Base-by-base conservation (phyloP, 2,329 filamentous ascomycete genomes). In the Pestalotiopsis sp. region DNA sequence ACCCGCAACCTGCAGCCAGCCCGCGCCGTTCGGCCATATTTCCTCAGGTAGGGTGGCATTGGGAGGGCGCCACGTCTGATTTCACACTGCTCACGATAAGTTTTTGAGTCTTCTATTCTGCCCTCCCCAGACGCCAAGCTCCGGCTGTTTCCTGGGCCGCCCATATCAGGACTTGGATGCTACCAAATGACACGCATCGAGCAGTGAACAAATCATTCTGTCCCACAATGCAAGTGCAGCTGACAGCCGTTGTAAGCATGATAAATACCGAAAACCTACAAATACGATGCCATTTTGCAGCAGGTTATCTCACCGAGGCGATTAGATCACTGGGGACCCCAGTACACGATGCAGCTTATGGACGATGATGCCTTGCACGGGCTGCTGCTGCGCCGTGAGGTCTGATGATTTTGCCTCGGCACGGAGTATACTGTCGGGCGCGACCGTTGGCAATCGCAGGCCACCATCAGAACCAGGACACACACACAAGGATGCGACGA, bases 1-100 rank as follows among this genome's bases (percentile, higher is more conserved):
- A 52, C 64, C 64, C 31, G 59, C 59, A 61, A 61, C 56, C 56
- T 38, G 63, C 45, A 56, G 31, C 41, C 49, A 65, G n/a, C 45
- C 63, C 63, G 63, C 25, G 39, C 36, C 31, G 59, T 45, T 65
- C 45, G 49, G 49, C 36, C 25, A 65, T 56, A n/a, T 65, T 38
- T 59, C 36, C n/a, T 31, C n/a, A 49, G 36, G 61, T 25, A 45
- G 61, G 38, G 39, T 64, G 17, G 39, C 61, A 64, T 61, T 36
- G 59, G 59, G 31, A 61, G 56, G 25, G 25, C 23, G 56, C 20
- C 23, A 31, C 56, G 9, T 59, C 56, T 31, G 13, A 23, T 14
- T 59, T 31, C 27, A 59, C 20, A 14, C 13, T 14, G 45, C 20
- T 59, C 56, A 13, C 20, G 23, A 25, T 9, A 25, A 27, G 56